phyloP scores from a whole-genome alignment of 2,329 filamentous ascomycete species.

The Hansfordia pulvinata region DNA sequence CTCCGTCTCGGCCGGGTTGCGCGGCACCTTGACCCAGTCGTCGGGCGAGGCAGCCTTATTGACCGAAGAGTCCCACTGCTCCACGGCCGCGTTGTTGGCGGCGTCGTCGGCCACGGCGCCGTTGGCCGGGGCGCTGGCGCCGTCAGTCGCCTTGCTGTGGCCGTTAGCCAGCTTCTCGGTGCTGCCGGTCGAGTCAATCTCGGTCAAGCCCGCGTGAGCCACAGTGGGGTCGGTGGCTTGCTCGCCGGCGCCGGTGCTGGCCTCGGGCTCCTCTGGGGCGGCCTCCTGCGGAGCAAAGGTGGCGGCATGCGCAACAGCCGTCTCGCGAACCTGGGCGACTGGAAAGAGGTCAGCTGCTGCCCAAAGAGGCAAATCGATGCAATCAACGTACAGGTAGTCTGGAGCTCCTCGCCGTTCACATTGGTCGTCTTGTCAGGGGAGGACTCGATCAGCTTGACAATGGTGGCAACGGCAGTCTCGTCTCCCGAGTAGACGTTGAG shows the following conservation, averaged over 20 bases:
- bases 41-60: conserved; percentile 41
- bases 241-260: conserved; percentile 17
- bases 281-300: conserved; percentile 17
- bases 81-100: conserved; percentile 48
- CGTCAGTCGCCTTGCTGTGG: conserved; percentile 22
- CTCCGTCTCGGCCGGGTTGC: conserved; percentile 63
- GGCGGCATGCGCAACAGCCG: conserved; percentile 34
- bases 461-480: conserved; percentile 57
- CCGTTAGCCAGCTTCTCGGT: conserved; percentile 26
- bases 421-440: conserved; percentile 52
- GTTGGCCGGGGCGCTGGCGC: conserved; percentile 29
- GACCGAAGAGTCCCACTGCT: conserved; percentile 47
- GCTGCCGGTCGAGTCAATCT: conserved; percentile 40
- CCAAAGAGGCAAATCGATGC: not conserved
- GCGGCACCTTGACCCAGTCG: conserved; percentile 63
- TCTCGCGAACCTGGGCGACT: conserved; percentile 48
- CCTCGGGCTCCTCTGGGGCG: conserved; percentile 19
- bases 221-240: conserved; percentile 60
- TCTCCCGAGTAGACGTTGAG: conserved; percentile 70
- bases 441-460: conserved; percentile 65
- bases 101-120: conserved; percentile 35
- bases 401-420: conserved; percentile 49
- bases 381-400: conserved; percentile 54
- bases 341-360: conserved; percentile 10
- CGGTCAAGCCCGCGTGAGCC: conserved; percentile 52